A percentile compares a stretch with the other conserved stretches of the same genome.
phyloP scores from a whole-genome alignment of 768 basidiomycete genomes.

The Lyophyllum shimeji region DNA sequence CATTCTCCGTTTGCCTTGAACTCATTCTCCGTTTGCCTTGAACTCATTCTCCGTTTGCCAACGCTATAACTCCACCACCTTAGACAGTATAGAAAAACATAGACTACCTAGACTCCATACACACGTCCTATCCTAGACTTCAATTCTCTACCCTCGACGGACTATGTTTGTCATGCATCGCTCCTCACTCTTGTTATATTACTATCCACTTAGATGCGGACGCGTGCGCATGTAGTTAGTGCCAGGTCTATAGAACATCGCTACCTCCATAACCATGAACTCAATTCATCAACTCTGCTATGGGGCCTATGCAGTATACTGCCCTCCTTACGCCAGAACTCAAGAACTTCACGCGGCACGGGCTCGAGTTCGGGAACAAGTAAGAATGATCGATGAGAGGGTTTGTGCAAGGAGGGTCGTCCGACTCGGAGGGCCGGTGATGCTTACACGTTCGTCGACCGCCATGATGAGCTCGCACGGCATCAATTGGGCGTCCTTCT shows the following conservation, averaged over 20 bases:
- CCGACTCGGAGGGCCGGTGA: background rate
- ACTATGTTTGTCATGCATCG: background rate
- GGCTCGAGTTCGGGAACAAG: background rate
- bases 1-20: background rate
- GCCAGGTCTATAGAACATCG: background rate
- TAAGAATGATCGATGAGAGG: background rate
- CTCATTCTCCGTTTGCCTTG: background rate
- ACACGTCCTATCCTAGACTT: background rate
- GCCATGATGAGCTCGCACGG: background rate
- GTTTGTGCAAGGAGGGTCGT: background rate
- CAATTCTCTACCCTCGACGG: background rate
- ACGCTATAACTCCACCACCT: background rate
- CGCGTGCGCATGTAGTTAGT: background rate
- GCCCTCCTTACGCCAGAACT: background rate
- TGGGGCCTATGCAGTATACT: background rate
- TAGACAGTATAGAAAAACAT: slow-evolving; percentile 3
- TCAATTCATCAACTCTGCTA: background rate
- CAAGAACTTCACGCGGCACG: background rate
- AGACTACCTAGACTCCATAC: background rate
- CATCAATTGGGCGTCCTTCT: no score
- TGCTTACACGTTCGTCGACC: background rate
- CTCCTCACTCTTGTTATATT: background rate
- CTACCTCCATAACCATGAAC: background rate
- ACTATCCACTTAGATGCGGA: background rate
- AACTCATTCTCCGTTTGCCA: background rate